These are phyloP conservation scores for Boletus rex-veris DNA, from an alignment of 768 basidiomycete species.

Conservation along the genomic window DNA sequence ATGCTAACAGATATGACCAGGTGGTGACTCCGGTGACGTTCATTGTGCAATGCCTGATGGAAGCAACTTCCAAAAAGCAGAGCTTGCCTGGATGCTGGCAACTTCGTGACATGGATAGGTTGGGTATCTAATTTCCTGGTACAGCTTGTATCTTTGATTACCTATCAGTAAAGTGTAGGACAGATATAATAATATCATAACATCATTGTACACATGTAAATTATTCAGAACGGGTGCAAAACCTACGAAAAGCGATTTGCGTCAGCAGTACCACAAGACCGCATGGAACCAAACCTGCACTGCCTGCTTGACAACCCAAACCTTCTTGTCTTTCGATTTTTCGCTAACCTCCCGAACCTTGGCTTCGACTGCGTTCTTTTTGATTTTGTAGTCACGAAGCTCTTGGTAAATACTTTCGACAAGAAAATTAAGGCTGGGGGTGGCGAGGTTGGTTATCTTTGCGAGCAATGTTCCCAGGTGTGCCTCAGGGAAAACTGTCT, in stretches of 20 bases:
- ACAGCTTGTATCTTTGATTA: neutral
- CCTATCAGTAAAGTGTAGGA: neutral
- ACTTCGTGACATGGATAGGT: slow-evolving; percentile 23
- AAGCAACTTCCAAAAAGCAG: slow-evolving; percentile 27
- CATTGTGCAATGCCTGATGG: slow-evolving; percentile 32
- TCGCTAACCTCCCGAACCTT: slow-evolving; percentile 75
- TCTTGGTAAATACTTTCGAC: slow-evolving; percentile 73
- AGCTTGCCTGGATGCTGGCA: slow-evolving; percentile 36
- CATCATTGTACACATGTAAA: neutral
- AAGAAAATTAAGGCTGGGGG: slow-evolving; percentile 60
- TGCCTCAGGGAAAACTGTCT: slow-evolving; percentile 64
- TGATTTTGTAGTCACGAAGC: slow-evolving; percentile 64
- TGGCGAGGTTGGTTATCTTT: slow-evolving; percentile 60
- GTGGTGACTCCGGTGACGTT: slow-evolving; percentile 41
- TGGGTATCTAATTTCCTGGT: neutral
- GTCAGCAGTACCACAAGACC: neutral
- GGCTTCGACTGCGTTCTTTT: slow-evolving; percentile 80
- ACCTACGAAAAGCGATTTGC: slow-evolving; percentile 4
- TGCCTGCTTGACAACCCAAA: slow-evolving; percentile 63
- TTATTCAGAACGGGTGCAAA: slow-evolving; percentile 4
- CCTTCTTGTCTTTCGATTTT: slow-evolving; percentile 67
- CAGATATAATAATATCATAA: slow-evolving; percentile 7
- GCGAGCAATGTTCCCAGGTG: slow-evolving; percentile 58
- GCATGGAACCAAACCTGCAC: slow-evolving; percentile 5
- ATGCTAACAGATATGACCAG: slow-evolving; percentile 33